phyloP scores from a whole-genome alignment of 768 basidiomycete genomes.

The Kwoniella heveanensis region DNA sequence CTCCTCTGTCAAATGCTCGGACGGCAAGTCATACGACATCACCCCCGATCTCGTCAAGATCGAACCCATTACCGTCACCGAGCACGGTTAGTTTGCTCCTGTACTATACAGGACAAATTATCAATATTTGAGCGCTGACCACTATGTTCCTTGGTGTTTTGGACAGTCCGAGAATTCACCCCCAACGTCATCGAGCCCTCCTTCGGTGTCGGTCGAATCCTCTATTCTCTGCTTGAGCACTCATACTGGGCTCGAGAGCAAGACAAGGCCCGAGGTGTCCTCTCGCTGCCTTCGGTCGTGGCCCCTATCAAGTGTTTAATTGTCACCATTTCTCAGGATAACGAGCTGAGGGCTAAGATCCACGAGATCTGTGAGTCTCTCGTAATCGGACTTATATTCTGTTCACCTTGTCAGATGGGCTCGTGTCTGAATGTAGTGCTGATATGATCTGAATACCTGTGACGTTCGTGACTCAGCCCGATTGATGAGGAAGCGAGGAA shows the following conservation, averaged over 20 bases:
- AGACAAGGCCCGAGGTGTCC: slow-evolving; percentile 85
- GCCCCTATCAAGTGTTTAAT: slow-evolving; percentile 97
- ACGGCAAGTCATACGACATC: slow-evolving; percentile 70
- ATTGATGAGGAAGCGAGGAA: slow-evolving; percentile 82
- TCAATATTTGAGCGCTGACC: slow-evolving; percentile 5
- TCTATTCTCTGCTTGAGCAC: slow-evolving; percentile 92
- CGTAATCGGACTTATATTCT: no score
- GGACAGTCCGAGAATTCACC: slow-evolving; percentile 83
- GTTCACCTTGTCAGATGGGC: no score
- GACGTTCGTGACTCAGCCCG: slow-evolving; percentile 62
- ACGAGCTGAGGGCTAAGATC: slow-evolving; percentile 80
- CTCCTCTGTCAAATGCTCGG: slow-evolving; percentile 63
- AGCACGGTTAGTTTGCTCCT: slow-evolving; percentile 62
- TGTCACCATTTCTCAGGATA: slow-evolving; percentile 84
- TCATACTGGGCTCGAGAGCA: slow-evolving; percentile 92
- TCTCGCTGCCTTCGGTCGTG: slow-evolving; percentile 83
- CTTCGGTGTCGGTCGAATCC: slow-evolving; percentile 93
- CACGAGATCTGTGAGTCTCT: slow-evolving; percentile 82
- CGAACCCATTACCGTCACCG: slow-evolving; percentile 81
- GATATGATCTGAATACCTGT: slow-evolving; percentile 15
- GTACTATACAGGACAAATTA: background rate
- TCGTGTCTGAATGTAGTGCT: no score
- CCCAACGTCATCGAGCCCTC: slow-evolving; percentile 99
- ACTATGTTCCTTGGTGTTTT: background rate
- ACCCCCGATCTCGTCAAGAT: slow-evolving; percentile 75